Base-by-base conservation (phyloP, 108 stramenopile genomes). In the Skeletonema potamos region DNA sequence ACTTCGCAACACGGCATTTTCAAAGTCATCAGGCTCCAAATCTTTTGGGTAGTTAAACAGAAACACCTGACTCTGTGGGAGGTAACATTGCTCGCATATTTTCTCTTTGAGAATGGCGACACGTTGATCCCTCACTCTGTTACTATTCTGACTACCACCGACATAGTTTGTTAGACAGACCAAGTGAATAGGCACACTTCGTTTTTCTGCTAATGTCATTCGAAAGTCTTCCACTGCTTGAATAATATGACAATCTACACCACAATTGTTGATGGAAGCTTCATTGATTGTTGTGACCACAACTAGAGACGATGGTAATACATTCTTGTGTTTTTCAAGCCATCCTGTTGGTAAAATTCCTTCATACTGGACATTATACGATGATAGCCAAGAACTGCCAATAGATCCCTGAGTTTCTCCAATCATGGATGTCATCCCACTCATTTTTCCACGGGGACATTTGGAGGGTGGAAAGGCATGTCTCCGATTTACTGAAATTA, bases 381-480 rank as follows among this genome's bases (percentile, higher is more conserved):
- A 82, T 7, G 55, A 71, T 22, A 58, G 5, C 63, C 68, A 69
- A 28, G 76, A 13, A 60, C 37, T 65, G 30, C 60, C 68, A 17
- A 54, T 44, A 39, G 59, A 33, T 26, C 34, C 54, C 7, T 55
- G 76, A 22, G 12, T 36, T 24, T 22, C 54, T 36, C 60, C 65
- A 56, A 54, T 56, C 44, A 76, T 61, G 51, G 48, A 57, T 55
- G 64, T 6, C 22, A 41, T 26, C 12, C 78, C 70, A 70, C 86
- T 84, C 28, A 70, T 30, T 34, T 75, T 64, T 12, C 92, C 89
- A 22, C 68, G 62, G 10, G 89, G 87, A 66, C 87, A 88, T 56
- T 89, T 90, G 64, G 85, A 87, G 18, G 89, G 89, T 18, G 92
- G 92, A 64, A 93, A 91, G 15, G 87, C 88, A 65, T 93, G 88